Evolutionary conservation across 257 asterid species (phyloP).

Genomic region (Nicotiana benthamiana): DNA sequence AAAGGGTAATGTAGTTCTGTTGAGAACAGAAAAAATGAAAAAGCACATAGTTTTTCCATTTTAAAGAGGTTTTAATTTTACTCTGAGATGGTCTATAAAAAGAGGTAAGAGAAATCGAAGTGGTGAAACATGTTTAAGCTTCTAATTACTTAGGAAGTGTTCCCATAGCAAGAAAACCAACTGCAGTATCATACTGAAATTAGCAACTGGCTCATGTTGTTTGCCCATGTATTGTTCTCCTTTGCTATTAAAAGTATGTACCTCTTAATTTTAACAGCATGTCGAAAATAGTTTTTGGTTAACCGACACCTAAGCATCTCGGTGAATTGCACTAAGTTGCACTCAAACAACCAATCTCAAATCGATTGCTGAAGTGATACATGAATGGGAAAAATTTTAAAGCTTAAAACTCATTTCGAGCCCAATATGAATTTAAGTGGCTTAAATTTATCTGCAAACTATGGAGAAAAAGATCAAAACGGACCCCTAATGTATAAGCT

Average conservation of each 20-base stretch:
- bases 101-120: background rate
- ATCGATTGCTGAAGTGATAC: background rate
- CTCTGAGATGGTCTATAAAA: background rate
- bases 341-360: background rate
- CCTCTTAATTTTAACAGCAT: background rate
- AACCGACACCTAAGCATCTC: background rate
- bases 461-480: too few species aligned
- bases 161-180: background rate
- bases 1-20: background rate
- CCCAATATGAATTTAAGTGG: background rate
- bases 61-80: background rate
- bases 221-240: background rate
- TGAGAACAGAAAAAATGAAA: background rate
- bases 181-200: background rate
- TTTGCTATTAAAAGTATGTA: background rate
- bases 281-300: background rate
- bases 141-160: background rate
- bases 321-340: background rate
- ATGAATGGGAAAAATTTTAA: background rate
- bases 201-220: background rate
- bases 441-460: background rate
- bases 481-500: too few species aligned
- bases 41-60: background rate
- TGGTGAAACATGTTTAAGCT: background rate
- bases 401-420: background rate